Evolutionary conservation across 2,329 filamentous ascomycete genomes (phyloP).

Genomic region (Celoporthe dispersa): DNA sequence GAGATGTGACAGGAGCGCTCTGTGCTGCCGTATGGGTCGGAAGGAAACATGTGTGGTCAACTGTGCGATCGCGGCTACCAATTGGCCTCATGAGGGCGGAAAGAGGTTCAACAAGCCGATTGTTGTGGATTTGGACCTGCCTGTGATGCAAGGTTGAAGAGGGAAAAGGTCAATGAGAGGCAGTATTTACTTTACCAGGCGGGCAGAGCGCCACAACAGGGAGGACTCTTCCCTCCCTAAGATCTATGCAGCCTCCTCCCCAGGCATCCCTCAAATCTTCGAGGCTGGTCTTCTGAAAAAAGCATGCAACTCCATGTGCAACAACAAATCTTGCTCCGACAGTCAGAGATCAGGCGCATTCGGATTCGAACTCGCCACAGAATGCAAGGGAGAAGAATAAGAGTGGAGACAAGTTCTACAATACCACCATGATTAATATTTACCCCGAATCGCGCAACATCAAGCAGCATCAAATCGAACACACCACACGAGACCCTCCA

Average conservation of each 20-base stretch:
- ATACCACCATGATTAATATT: background rate
- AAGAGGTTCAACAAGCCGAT: conserved; percentile 78
- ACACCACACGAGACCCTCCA: no score
- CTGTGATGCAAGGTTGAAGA: conserved; percentile 50
- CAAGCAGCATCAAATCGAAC: background rate
- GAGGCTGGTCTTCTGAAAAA: background rate
- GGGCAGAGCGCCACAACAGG: background rate
- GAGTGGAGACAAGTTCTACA: background rate
- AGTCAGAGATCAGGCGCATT: background rate
- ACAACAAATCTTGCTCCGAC: background rate
- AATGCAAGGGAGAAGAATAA: background rate
- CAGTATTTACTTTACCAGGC: background rate
- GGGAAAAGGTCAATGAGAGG: background rate
- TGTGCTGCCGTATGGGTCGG: conserved; percentile 50
- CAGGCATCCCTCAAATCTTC: background rate
- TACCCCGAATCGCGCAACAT: background rate
- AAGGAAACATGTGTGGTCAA: conserved; percentile 80
- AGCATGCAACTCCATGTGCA: background rate
- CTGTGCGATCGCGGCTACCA: conserved; percentile 73
- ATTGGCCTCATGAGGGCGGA: conserved; percentile 64
- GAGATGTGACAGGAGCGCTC: conserved; percentile 46
- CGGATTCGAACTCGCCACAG: background rate
- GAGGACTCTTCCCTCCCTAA: background rate
- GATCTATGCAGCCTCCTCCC: no score
- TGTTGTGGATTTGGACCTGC: conserved; percentile 80